Conservation (phyloP, 73 alveolate species). For the Symbiodinium natans region DNA sequence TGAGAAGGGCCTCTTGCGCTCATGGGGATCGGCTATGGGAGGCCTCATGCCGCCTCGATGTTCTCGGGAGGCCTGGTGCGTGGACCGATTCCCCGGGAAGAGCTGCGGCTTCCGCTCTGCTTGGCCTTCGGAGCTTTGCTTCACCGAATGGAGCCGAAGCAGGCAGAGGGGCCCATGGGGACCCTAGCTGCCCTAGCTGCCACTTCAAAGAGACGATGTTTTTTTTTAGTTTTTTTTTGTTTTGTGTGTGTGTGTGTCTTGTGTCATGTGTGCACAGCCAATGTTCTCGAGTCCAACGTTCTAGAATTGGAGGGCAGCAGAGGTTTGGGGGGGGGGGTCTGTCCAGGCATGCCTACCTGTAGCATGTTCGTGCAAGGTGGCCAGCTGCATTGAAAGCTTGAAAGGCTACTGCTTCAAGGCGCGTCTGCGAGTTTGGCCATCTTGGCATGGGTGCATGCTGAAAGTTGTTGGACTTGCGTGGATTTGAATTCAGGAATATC, state of each 20-base stretch:
- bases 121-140: slow-evolving; percentile 87
- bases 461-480: background rate
- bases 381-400: slow-evolving; percentile 83
- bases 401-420: slow-evolving; percentile 77
- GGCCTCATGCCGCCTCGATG: too few relatives aligned
- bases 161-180: slow-evolving; percentile 11
- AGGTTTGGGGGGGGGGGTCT: too few relatives aligned
- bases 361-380: slow-evolving; percentile 53
- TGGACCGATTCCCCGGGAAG: slow-evolving; percentile 81
- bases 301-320: too few relatives aligned
- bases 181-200: too few relatives aligned
- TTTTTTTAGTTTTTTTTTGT: background rate
- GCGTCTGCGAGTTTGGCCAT: background rate
- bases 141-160: slow-evolving; percentile 70
- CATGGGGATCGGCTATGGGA: too few relatives aligned
- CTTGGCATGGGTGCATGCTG: background rate
- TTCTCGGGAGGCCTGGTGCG: slow-evolving; percentile 82
- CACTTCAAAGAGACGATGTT: too few relatives aligned
- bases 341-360: too few relatives aligned
- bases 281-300: too few relatives aligned
- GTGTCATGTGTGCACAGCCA: too few relatives aligned
- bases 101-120: slow-evolving; percentile 68
- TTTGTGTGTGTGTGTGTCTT: background rate
- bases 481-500: background rate
- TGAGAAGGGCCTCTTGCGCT: too few relatives aligned